Conservation (phyloP, 2,329 filamentous ascomycete genomes). For the Bipolaris bicolor region DNA sequence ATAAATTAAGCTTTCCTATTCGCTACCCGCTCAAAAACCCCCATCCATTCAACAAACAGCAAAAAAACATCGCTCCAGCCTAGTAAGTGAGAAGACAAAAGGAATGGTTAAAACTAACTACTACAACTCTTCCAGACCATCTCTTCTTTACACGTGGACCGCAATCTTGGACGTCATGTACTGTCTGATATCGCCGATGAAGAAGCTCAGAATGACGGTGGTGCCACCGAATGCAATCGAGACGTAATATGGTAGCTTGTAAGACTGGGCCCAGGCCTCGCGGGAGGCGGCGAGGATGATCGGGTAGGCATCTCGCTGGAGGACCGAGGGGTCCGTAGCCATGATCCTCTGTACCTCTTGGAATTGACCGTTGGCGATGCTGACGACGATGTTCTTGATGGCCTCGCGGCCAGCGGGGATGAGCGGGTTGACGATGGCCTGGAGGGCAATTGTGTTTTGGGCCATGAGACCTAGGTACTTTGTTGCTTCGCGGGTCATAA, state of each 20-base stretch:
- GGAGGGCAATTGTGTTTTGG: slow-evolving; percentile 55
- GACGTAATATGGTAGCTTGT: slow-evolving; percentile 66
- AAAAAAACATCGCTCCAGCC: too few species aligned
- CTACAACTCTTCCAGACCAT: too few species aligned
- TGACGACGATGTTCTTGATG: slow-evolving; percentile 51
- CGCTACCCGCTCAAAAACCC: too few species aligned
- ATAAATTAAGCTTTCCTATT: too few species aligned
- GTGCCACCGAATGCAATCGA: slow-evolving; percentile 67
- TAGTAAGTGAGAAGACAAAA: too few species aligned
- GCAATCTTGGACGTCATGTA: slow-evolving; percentile 30
- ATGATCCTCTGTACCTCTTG: slow-evolving; percentile 53
- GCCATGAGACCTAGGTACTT: slow-evolving; percentile 29
- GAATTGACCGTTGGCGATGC: slow-evolving; percentile 49
- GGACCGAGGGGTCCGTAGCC: slow-evolving; percentile 51
- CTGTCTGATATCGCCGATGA: slow-evolving; percentile 62
- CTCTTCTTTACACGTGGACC: slow-evolving; percentile 7
- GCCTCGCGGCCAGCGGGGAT: slow-evolving; percentile 54
- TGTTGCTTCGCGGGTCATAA: slow-evolving; percentile 39
- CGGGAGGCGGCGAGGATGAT: slow-evolving; percentile 61
- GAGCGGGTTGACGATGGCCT: slow-evolving; percentile 52
- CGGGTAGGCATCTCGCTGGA: slow-evolving; percentile 50
- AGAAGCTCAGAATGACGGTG: slow-evolving; percentile 63
- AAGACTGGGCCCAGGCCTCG: slow-evolving; percentile 63
- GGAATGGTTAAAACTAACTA: too few species aligned
- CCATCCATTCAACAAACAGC: too few species aligned